Evolutionary conservation across 2,329 filamentous ascomycete species (phyloP), one percentile per base, ranked within the genome.

Genomic region (Endocalyx cinctus): DNA sequence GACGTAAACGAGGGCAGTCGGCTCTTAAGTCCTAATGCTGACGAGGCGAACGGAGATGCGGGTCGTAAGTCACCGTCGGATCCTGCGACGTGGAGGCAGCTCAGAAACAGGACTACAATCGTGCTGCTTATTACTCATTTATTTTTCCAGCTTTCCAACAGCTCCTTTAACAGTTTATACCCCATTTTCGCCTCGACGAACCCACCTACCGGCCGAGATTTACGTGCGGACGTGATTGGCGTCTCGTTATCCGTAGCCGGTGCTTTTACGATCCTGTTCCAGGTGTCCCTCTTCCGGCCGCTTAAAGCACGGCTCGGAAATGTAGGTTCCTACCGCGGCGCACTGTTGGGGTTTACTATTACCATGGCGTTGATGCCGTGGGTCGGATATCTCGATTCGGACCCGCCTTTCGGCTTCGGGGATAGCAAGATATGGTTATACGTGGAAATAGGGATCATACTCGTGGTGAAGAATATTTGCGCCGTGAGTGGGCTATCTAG

Each of bases 81-180:
- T 23, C 68, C 78, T 31, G 49, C 57, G 5, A 56, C 59, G 2
- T 70, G 70, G 62, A 64, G 58, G n/a, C 66, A 73, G 27, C 52
- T 95, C 2, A 70, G 90, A 31, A 94, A 86, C 51, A 74, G 80
- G 37, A 88, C 92, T 38, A 95, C 88, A 0, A 58, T 96, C 10
- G 67, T 94, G 3, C 73, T 98, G 0, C 74, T 98, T 5, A 58
- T 77, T 33, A 94, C 89, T 0, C 97, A 95, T 53, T 76, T 96
- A 27, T 82, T 97, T 31, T 98, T 97, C 55, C 89, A 96, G 52
- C 72, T 98, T 5, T 82, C 85, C 40, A 97, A 97, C 58, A 87
- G 96, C 45, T 88, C 87, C 4, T 98, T 89, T 72, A 96, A 95
- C 61, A 90, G 87, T 13, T 69, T 98, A 0, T 98, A 94, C 51